These are phyloP conservation scores for Hypoxylon sp. DNA, from an alignment of 2,329 filamentous ascomycete genomes.

Conservation along the genomic window DNA sequence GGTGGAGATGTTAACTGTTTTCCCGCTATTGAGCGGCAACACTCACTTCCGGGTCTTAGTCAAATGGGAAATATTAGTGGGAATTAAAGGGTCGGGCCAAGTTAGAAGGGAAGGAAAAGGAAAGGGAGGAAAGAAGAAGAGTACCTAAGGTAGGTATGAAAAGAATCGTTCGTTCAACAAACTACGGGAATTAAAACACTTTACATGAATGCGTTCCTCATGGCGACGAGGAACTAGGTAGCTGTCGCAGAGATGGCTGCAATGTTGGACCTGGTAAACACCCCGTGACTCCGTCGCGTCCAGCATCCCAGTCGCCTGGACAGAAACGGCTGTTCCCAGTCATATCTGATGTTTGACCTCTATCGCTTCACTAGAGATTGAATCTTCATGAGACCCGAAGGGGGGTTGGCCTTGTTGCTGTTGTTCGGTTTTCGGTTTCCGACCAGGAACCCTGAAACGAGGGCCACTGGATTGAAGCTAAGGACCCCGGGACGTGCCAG, in stretches of 20 bases:
- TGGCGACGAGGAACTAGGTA: conserved; percentile 3
- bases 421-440: conserved; percentile 46
- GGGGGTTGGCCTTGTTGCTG: conserved; percentile 34
- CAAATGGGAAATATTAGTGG: conserved; percentile 22
- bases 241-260: conserved; percentile 15
- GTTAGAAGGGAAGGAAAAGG: conserved; percentile 21
- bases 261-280: conserved; percentile 35
- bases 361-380: conserved; percentile 27
- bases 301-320: conserved; percentile 23
- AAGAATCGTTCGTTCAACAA: conserved; percentile 26
- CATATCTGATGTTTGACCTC: conserved; percentile 40
- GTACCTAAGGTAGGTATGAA: conserved; percentile 7
- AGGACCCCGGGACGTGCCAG: conserved; percentile 49
- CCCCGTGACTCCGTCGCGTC: conserved; percentile 37
- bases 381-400: conserved; percentile 35
- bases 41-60: conserved; percentile 37
- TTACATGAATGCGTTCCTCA: conserved; percentile 30
- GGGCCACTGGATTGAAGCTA: conserved; percentile 44
- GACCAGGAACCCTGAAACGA: conserved; percentile 50
- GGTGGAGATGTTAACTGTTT: conserved; percentile 23
- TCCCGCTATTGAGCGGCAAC: conserved; percentile 41
- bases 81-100: conserved; percentile 9
- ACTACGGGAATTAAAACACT: conserved; percentile 39
- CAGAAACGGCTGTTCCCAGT: conserved; percentile 25
- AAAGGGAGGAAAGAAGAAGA: conserved; percentile 25